Evolutionary conservation across 2,329 filamentous ascomycete genomes (phyloP).

Genomic region (Cladobotryum mycophilum): DNA sequence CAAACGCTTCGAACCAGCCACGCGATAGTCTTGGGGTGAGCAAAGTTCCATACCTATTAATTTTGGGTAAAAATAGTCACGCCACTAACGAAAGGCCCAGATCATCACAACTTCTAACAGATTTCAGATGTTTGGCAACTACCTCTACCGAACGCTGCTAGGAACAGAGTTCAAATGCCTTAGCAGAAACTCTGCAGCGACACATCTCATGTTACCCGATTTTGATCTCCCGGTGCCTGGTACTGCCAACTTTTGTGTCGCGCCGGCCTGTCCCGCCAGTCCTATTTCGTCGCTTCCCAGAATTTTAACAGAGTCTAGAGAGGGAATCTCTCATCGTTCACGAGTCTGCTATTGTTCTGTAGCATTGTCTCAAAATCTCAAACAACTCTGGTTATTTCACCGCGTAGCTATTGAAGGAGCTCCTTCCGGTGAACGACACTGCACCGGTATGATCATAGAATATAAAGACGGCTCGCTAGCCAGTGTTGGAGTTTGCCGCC

Average conservation of each 20-base stretch:
- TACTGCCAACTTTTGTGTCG: no score
- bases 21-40: background rate
- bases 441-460: background rate
- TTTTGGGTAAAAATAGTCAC: background rate
- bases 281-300: no score
- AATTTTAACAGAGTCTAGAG: no score
- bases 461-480: background rate
- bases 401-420: background rate
- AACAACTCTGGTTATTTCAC: constrained; percentile 1
- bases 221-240: background rate
- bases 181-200: background rate
- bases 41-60: no score
- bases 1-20: background rate
- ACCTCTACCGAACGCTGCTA: background rate
- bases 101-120: background rate
- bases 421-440: background rate
- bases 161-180: background rate
- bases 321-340: no score
- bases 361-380: background rate
- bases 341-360: no score
- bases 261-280: no score
- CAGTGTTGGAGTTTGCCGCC: background rate
- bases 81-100: background rate
- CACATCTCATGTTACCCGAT: background rate
- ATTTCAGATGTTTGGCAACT: background rate